Percentiles rank a stretch among this genome's conserved stretches.
Evolutionary conservation across 768 basidiomycete species (phyloP).

Genomic region (Exsudoporus frostii): DNA sequence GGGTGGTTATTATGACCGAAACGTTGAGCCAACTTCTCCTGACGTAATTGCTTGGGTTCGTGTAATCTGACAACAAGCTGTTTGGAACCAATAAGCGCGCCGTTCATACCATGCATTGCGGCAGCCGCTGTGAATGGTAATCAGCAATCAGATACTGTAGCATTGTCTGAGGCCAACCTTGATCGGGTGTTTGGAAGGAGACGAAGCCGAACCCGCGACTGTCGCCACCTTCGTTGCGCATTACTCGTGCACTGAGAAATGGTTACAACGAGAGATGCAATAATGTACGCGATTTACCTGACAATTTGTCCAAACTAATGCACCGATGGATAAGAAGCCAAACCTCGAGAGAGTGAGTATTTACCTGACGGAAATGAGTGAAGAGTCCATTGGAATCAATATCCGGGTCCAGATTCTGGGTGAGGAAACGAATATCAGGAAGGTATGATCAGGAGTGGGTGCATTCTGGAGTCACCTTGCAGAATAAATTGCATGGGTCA

Average conservation of each 20-base stretch:
- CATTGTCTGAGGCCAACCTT: conserved; percentile 47
- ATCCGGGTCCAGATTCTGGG: conserved; percentile 77
- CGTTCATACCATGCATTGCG: conserved; percentile 83
- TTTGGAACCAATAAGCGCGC: conserved; percentile 64
- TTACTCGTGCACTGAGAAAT: conserved; percentile 75
- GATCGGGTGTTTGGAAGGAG: conserved; percentile 77
- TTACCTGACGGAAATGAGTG: conserved; percentile 74
- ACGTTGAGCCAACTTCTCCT: conserved; percentile 84
- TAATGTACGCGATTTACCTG: conserved; percentile 47
- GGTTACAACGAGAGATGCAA: not conserved
- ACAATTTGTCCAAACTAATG: conserved; percentile 83
- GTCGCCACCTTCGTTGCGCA: conserved; percentile 80
- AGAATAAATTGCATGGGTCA: conserved; percentile 88
- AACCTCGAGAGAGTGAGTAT: not conserved
- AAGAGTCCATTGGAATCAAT: conserved; percentile 86
- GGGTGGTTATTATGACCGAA: conserved; percentile 80
- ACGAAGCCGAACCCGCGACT: conserved; percentile 92
- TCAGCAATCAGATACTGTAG: not conserved
- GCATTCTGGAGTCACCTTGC: conserved; percentile 53
- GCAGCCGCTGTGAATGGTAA: conserved; percentile 47
- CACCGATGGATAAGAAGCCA: conserved; percentile 15
- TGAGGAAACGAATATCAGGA: conserved; percentile 1
- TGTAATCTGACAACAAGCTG: conserved; percentile 84
- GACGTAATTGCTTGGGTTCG: conserved; percentile 88
- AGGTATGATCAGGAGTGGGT: not conserved